Evolutionary conservation across 192 early-diverging fungal species (phyloP), one percentile per base, ranked within the genome.

Genomic region (Radiomyces spectabilis): DNA sequence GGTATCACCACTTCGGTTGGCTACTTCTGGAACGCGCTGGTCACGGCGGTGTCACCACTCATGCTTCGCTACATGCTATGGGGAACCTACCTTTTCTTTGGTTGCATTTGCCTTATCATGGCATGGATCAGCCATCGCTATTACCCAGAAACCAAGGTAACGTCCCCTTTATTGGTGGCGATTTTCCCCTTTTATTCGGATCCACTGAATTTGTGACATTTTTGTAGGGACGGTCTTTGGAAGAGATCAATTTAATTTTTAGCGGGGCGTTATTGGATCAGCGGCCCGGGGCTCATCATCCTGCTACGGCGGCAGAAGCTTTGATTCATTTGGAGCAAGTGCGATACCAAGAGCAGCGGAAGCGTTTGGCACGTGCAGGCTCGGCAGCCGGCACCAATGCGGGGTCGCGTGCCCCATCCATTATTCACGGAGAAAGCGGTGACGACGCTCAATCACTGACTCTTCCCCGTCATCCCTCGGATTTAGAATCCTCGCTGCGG

Each of bases 1-100:
- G 85, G 85, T 15, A 54, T 91, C 0, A 82, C 86, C 1, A 94
- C 91, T 8, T 78, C 89, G 4, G 76, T 87, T 37, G 94, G 95
- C 75, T 97, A 92, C 86, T 55, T 85, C 16, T 88, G 81, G 65
- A 93, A 88, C 76, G 78, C 85, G 53, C 49, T 83, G 40, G 73
- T 95, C n/a, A 82, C 78, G 4, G 74, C 85, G 40, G 63, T 86
- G 44, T 75, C 79, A 2, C 90, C 91, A 1, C 78, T 85, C 47
- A 66, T 91, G 34, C 69, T 88, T 29, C 65, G 80, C 44, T 49
- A 62, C 25, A 81, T 81, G 38, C 74, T 77, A 33, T 86, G 76
- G 77, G 72, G 79, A 7, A 70, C 82, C 16, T 85, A 85, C 69
- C 51, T 80, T 46, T 77, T 91, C 32, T 94, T 87, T 68, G 85